phyloP scores from a whole-genome alignment of 2,329 filamentous ascomycete genomes.

The Microdochium paspali region DNA sequence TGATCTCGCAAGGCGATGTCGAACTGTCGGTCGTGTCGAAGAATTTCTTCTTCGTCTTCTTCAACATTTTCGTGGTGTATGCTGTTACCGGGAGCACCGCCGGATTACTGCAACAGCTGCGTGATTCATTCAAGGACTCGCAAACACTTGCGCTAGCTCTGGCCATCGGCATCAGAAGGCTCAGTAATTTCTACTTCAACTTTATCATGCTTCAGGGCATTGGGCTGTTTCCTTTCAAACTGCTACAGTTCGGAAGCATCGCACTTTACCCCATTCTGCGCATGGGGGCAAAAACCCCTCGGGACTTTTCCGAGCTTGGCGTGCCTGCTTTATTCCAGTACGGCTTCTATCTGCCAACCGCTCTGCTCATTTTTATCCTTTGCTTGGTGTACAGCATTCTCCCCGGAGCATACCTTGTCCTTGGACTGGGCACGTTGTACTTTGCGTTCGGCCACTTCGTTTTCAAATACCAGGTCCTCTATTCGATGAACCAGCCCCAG shows the following conservation, averaged over 20 bases:
- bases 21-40: slow-evolving; percentile 94
- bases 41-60: slow-evolving; percentile 99
- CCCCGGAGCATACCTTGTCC: slow-evolving; percentile 67
- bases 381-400: slow-evolving; percentile 92
- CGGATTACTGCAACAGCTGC: slow-evolving; percentile 62
- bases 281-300: slow-evolving; percentile 73
- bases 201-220: slow-evolving; percentile 89
- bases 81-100: slow-evolving; percentile 76
- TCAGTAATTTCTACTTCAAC: slow-evolving; percentile 83
- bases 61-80: slow-evolving; percentile 96
- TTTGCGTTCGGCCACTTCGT: slow-evolving; percentile 78
- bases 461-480: slow-evolving; percentile 95
- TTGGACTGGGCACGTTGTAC: slow-evolving; percentile 75
- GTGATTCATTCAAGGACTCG: slow-evolving; percentile 68
- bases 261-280: slow-evolving; percentile 72
- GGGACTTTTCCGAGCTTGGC: slow-evolving; percentile 76
- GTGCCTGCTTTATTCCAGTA: slow-evolving; percentile 87
- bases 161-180: slow-evolving; percentile 61
- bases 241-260: slow-evolving; percentile 83
- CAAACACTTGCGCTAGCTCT: slow-evolving; percentile 67
- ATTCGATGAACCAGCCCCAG: slow-evolving; percentile 95
- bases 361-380: slow-evolving; percentile 86
- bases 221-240: slow-evolving; percentile 85
- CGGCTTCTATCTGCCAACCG: slow-evolving; percentile 89
- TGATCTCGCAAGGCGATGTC: slow-evolving; percentile 89